Percentiles rank a stretch among this genome's conserved stretches.
Conservation (phyloP, 106 monocot genomes). For the Platanthera guangdongensis region DNA sequence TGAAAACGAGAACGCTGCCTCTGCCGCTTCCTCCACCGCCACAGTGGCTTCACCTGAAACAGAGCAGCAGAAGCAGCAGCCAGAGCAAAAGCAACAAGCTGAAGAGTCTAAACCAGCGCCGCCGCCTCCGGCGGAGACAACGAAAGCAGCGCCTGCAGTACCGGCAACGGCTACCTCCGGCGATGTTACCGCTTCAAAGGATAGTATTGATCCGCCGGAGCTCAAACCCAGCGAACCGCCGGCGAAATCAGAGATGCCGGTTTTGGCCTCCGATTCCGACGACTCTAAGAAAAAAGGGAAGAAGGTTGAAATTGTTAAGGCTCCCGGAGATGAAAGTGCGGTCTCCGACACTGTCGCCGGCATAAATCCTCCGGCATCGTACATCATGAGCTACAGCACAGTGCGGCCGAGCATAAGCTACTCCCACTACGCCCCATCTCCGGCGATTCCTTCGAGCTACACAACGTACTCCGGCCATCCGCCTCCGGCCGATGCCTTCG, state of each 20-base stretch:
- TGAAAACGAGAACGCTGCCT: background rate
- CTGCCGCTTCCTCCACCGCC: background rate
- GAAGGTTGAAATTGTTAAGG: background rate
- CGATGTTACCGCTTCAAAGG: background rate
- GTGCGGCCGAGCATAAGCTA: slow-evolving; percentile 33
- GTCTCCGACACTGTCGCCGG: background rate
- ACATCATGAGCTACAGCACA: slow-evolving; percentile 36
- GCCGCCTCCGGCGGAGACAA: background rate
- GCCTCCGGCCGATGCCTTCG: background rate
- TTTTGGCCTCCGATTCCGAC: background rate
- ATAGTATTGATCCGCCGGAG: background rate
- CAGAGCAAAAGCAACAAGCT: background rate
- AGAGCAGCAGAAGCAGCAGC: slow-evolving; percentile 6
- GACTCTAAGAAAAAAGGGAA: slow-evolving; percentile 16
- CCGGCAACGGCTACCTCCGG: background rate
- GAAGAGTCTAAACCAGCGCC: background rate
- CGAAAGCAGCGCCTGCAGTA: background rate
- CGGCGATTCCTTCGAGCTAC: background rate
- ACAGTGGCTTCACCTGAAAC: background rate
- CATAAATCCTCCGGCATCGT: background rate
- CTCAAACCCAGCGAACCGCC: background rate
- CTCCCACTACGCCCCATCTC: slow-evolving; percentile 10
- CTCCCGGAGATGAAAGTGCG: background rate
- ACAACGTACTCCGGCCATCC: background rate
- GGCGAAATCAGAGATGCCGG: background rate